A percentile compares a stretch with the other conserved stretches of the same genome.
These are phyloP conservation scores for Penicillium fimorum DNA, from an alignment of 495 filamentous ascomycete genomes.

Conservation along the genomic window DNA sequence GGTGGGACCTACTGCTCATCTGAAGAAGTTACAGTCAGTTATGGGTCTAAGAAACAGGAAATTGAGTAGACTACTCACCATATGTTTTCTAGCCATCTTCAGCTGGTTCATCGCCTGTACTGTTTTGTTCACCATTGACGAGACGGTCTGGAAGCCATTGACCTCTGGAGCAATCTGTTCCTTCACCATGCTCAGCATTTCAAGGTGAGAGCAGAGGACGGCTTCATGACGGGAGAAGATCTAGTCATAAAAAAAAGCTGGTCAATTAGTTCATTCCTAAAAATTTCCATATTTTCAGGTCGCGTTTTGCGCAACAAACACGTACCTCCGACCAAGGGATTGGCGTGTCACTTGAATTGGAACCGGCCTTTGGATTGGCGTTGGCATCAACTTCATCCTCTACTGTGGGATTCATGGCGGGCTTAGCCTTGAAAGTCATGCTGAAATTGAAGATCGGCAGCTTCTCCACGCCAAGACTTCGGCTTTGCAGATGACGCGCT, in stretches of 20 bases:
- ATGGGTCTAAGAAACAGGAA: background rate
- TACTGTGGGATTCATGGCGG: slow-evolving; percentile 10
- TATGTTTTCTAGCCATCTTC: slow-evolving; percentile 31
- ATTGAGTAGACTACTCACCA: slow-evolving; percentile 27
- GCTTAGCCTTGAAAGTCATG: background rate
- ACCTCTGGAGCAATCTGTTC: slow-evolving; percentile 19
- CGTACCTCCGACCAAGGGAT: slow-evolving; percentile 28
- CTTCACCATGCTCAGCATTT: slow-evolving; percentile 33
- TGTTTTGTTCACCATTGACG: slow-evolving; percentile 40
- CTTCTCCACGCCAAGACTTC: slow-evolving; percentile 30
- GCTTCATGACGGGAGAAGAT: slow-evolving; percentile 38
- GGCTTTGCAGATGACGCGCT: slow-evolving; percentile 6
- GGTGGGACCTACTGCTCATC: slow-evolving; percentile 24
- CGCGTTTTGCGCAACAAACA: slow-evolving; percentile 8
- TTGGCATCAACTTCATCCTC: background rate
- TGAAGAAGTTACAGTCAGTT: slow-evolving; percentile 10
- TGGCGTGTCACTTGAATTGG: slow-evolving; percentile 4
- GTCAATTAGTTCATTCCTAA: background rate
- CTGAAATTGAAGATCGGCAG: slow-evolving; percentile 22
- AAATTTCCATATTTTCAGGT: background rate
- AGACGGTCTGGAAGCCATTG: slow-evolving; percentile 29
- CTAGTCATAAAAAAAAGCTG: slow-evolving; percentile 13
- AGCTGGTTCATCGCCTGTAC: slow-evolving; percentile 37
- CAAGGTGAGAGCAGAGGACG: slow-evolving; percentile 36
- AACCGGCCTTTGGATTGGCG: background rate